Conservation (phyloP, 2,329 filamentous ascomycete genomes). For the Thielaviopsis punctulata region DNA sequence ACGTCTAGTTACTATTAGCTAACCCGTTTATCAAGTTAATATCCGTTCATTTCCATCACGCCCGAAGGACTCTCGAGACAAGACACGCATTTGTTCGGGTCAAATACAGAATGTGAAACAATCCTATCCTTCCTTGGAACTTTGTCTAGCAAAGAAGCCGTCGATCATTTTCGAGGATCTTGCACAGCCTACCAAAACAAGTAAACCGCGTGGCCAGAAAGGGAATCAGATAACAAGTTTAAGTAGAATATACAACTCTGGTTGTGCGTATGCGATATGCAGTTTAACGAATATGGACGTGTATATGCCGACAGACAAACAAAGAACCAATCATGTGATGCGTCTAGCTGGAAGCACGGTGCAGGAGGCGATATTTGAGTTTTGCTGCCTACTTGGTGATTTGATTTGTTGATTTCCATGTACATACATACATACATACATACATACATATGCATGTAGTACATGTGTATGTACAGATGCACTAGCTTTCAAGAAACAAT, state of each 20-base stretch:
- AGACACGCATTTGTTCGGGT: too few relatives aligned
- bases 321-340: neutral
- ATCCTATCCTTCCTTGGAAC: neutral
- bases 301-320: neutral
- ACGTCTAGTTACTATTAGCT: too few relatives aligned
- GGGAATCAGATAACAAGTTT: neutral
- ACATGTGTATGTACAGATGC: neutral
- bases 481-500: too few relatives aligned
- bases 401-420: neutral
- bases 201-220: neutral
- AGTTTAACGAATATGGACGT: neutral
- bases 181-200: neutral
- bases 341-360: neutral
- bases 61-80: too few relatives aligned
- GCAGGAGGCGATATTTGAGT: neutral
- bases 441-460: too few relatives aligned
- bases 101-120: neutral
- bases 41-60: neutral
- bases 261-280: neutral
- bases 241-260: too few relatives aligned
- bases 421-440: neutral
- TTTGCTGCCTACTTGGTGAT: neutral
- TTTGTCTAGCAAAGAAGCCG: neutral
- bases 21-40: neutral
- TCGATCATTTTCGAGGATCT: neutral